Conservation (phyloP, 495 filamentous ascomycete genomes). For the Penicillium herquei region DNA sequence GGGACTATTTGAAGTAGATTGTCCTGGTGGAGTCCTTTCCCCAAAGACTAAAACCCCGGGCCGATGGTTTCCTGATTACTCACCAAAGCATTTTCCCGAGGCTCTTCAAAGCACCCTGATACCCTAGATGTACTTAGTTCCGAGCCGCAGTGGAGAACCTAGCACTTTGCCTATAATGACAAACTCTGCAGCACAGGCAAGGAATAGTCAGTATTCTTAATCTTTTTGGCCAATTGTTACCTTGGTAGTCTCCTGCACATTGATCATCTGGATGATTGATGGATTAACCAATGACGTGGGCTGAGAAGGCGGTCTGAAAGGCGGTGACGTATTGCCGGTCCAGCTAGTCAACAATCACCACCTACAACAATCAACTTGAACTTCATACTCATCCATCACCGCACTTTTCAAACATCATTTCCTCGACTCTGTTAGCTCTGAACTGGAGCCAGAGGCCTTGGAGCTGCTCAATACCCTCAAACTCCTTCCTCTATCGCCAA, state of each 20-base stretch:
- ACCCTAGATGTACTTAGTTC: not conserved
- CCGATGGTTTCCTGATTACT: constrained; percentile 22
- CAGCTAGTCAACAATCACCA: not conserved
- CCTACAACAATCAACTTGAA: not conserved
- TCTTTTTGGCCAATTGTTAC: no score
- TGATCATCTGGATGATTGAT: not conserved
- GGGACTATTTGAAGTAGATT: no score
- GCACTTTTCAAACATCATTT: no score
- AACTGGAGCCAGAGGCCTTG: no score
- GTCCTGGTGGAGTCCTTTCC: no score
- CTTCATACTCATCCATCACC: no score
- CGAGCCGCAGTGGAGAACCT: not conserved
- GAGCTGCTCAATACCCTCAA: no score
- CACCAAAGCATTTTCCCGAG: constrained; percentile 8
- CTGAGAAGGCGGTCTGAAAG: not conserved
- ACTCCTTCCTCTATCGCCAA: no score
- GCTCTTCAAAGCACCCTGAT: constrained; percentile 10
- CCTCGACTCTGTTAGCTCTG: no score
- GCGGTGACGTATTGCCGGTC: not conserved
- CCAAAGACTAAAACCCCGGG: not conserved
- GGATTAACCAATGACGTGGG: not conserved
- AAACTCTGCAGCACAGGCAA: not conserved
- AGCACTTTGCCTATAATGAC: not conserved
- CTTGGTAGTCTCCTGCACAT: not conserved
- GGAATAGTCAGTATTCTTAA: no score